Evolutionary conservation across 2,329 filamentous ascomycete genomes (phyloP).

Genomic region (Ophiostoma tasmaniense): DNA sequence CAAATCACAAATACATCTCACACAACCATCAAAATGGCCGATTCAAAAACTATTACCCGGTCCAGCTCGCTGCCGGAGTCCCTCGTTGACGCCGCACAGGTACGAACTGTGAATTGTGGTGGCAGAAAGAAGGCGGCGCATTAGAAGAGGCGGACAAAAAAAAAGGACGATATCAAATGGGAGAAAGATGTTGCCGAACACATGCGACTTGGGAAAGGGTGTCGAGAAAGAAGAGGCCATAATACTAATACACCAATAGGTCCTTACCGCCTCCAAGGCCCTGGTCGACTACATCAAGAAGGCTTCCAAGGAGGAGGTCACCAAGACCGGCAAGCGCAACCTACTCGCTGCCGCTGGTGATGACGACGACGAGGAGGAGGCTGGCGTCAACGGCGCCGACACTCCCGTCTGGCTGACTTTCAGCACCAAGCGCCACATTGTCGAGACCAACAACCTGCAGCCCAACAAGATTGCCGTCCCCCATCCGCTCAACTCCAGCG

Average conservation of each 20-base stretch:
- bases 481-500: slow-evolving; percentile 54
- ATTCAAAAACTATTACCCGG: slow-evolving; percentile 15
- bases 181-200: neutral
- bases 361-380: slow-evolving; percentile 30
- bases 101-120: neutral
- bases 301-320: slow-evolving; percentile 39
- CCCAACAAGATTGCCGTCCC: slow-evolving; percentile 74
- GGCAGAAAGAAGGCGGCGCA: neutral
- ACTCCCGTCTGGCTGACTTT: slow-evolving; percentile 54
- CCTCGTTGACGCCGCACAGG: slow-evolving; percentile 14
- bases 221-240: neutral
- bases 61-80: slow-evolving; percentile 13
- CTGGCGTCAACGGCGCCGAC: slow-evolving; percentile 31
- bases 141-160: neutral
- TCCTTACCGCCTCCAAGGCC: slow-evolving; percentile 54
- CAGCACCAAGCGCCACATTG: slow-evolving; percentile 57
- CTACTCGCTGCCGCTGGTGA: slow-evolving; percentile 41
- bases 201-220: neutral
- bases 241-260: slow-evolving; percentile 31
- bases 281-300: slow-evolving; percentile 55
- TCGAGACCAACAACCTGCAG: slow-evolving; percentile 70
- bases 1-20: neutral
- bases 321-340: slow-evolving; percentile 44
- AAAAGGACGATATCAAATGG: neutral
- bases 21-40: slow-evolving; percentile 15